Conservation (phyloP, 1,139 yeast species). For the Yamadazyma blattariae region DNA sequence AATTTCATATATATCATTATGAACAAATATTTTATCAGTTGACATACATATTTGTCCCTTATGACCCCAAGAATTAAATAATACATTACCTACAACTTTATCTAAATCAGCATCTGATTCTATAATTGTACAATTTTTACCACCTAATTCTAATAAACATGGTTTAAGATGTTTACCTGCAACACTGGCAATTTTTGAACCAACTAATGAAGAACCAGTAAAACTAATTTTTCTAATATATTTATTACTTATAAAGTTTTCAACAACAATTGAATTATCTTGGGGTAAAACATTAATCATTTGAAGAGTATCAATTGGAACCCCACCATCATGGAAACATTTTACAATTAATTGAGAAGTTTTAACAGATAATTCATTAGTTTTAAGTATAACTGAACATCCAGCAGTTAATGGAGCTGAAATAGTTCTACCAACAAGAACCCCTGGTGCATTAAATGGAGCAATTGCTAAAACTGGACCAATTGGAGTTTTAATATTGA, state of each 20-base stretch:
- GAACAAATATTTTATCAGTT: slow-evolving; percentile 35
- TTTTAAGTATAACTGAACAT: slow-evolving; percentile 43
- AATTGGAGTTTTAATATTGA: slow-evolving; percentile 33
- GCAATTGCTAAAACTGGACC: slow-evolving; percentile 46
- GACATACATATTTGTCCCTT: slow-evolving; percentile 50
- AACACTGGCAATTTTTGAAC: slow-evolving; percentile 27
- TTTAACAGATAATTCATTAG: slow-evolving; percentile 36
- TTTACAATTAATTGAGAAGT: slow-evolving; percentile 28
- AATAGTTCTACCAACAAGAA: slow-evolving; percentile 36
- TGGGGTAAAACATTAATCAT: slow-evolving; percentile 30
- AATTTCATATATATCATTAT: slow-evolving; percentile 28
- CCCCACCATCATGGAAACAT: slow-evolving; percentile 36
- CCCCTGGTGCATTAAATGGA: slow-evolving; percentile 50
- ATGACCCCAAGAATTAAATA: slow-evolving; percentile 38
- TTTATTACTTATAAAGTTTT: slow-evolving; percentile 23
- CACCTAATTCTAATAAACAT: slow-evolving; percentile 41
- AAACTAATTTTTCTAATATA: slow-evolving; percentile 35
- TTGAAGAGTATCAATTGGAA: slow-evolving; percentile 33
- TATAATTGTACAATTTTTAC: slow-evolving; percentile 37
- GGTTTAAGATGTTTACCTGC: slow-evolving; percentile 40
- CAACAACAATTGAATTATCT: slow-evolving; percentile 22
- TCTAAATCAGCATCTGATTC: slow-evolving; percentile 31
- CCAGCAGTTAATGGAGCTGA: slow-evolving; percentile 50
- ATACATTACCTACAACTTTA: slow-evolving; percentile 25
- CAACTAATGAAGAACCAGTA: slow-evolving; percentile 44